Conservation (phyloP, 192 early-diverging fungal species). For the Entomortierella parvispora region DNA sequence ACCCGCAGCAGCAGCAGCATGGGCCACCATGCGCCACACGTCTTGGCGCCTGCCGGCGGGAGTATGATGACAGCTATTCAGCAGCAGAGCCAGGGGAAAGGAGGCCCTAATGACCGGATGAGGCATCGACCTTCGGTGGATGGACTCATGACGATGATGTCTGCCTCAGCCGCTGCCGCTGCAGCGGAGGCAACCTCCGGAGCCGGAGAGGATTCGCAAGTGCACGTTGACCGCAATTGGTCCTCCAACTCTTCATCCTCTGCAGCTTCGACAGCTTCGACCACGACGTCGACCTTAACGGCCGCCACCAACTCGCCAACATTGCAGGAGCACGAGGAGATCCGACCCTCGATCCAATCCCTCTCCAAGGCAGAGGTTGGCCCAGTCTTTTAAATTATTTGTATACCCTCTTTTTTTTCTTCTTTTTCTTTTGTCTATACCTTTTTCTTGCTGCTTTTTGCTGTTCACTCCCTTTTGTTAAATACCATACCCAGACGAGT, state of each 20-base stretch:
- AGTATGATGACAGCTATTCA: constrained; percentile 41
- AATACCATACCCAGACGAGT: background rate
- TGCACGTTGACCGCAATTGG: constrained; percentile 22
- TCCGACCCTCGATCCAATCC: constrained; percentile 2
- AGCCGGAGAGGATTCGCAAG: background rate
- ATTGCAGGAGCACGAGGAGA: constrained; percentile 11
- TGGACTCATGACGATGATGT: background rate
- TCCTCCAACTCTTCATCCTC: constrained; percentile 31
- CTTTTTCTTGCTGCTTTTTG: background rate
- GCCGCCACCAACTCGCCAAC: constrained; percentile 30
- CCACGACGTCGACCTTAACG: constrained; percentile 9
- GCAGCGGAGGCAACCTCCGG: background rate
- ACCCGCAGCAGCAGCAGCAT: constrained; percentile 3
- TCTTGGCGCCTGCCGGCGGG: constrained; percentile 41
- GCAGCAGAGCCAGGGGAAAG: background rate
- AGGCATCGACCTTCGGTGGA: constrained; percentile 35
- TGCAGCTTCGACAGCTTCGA: constrained; percentile 8
- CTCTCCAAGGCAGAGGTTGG: constrained; percentile 40
- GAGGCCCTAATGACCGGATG: background rate
- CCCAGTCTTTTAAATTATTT: constrained; percentile 38
- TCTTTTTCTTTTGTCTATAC: background rate
- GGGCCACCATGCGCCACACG: background rate
- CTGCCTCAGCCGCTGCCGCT: constrained; percentile 2
- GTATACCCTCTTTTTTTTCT: background rate
- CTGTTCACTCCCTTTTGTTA: too few relatives aligned